A percentile compares a stretch with the other conserved stretches of the same genome.
These are phyloP conservation scores for Xylaria castorea DNA, from an alignment of 495 filamentous ascomycete genomes.

Conservation along the genomic window DNA sequence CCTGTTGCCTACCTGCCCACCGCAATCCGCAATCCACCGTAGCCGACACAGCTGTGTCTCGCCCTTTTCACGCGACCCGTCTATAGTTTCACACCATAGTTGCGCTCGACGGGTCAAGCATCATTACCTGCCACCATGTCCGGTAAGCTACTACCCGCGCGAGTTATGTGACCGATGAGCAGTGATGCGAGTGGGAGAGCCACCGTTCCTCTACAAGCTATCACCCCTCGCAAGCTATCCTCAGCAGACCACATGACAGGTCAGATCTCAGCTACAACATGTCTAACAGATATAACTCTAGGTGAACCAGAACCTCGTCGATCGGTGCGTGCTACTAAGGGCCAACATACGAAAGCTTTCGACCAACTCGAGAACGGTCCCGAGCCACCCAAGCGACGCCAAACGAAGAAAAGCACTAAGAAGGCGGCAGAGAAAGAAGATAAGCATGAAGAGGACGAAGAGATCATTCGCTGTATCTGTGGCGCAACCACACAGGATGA, in stretches of 20 bases:
- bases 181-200: background rate
- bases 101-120: constrained; percentile 19
- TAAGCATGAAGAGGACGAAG: constrained; percentile 64
- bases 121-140: constrained; percentile 36
- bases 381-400: constrained; percentile 67
- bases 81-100: constrained; percentile 20
- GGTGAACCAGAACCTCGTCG: constrained; percentile 81
- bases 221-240: background rate
- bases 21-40: constrained; percentile 21
- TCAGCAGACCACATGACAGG: background rate
- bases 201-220: background rate
- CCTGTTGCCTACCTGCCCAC: constrained; percentile 33
- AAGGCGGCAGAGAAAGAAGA: constrained; percentile 61
- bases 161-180: constrained; percentile 19
- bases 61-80: constrained; percentile 32
- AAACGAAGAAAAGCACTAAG: constrained; percentile 62
- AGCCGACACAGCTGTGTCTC: constrained; percentile 29
- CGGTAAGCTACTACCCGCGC: constrained; percentile 39
- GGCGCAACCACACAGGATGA: constrained; percentile 85
- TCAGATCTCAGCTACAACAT: background rate
- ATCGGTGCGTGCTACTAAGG: constrained; percentile 93
- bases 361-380: constrained; percentile 70
- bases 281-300: constrained; percentile 25
- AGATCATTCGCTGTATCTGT: constrained; percentile 90
- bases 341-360: constrained; percentile 86